phyloP scores from a whole-genome alignment of 345 rosid species.

The Limnanthes douglasii region DNA sequence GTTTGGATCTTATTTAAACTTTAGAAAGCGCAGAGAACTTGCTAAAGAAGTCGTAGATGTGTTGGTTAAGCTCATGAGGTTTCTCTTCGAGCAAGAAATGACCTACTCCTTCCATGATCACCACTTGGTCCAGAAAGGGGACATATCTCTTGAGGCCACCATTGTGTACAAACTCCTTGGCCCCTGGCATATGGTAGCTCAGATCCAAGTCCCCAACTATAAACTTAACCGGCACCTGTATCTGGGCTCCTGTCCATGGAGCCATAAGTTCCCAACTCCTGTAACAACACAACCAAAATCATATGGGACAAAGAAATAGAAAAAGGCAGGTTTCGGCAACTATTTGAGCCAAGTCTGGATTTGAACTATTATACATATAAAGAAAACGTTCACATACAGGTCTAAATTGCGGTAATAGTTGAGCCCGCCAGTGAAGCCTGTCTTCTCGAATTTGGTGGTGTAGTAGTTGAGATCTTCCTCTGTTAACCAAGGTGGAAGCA shows the following conservation, averaged over 20 bases:
- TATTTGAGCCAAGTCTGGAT: too few relatives aligned
- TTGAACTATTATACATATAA: too few relatives aligned
- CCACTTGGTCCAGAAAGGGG: constrained; percentile 40
- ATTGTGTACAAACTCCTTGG: constrained; percentile 24
- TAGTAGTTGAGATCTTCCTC: constrained; percentile 45
- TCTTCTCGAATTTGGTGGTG: constrained; percentile 22
- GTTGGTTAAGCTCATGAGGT: constrained; percentile 31
- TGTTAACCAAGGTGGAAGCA: constrained; percentile 53
- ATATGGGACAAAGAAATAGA: not conserved
- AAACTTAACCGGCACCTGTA: constrained; percentile 39
- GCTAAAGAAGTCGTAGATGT: too few relatives aligned
- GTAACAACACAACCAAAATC: too few relatives aligned
- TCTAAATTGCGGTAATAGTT: constrained; percentile 75
- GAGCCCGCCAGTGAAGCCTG: constrained; percentile 56
- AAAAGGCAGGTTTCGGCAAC: not conserved
- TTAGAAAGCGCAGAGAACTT: too few relatives aligned
- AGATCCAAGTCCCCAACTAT: constrained; percentile 41
- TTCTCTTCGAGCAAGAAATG: constrained; percentile 44
- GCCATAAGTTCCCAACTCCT: constrained; percentile 49
- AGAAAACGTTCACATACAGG: too few relatives aligned
- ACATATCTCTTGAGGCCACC: constrained; percentile 29
- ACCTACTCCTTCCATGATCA: constrained; percentile 41
- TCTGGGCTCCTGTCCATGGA: constrained; percentile 23
- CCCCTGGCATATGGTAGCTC: constrained; percentile 22
- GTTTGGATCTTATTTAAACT: too few relatives aligned